phyloP scores from a whole-genome alignment of 345 rosid genomes.

The Rhodamnia rubescens region DNA sequence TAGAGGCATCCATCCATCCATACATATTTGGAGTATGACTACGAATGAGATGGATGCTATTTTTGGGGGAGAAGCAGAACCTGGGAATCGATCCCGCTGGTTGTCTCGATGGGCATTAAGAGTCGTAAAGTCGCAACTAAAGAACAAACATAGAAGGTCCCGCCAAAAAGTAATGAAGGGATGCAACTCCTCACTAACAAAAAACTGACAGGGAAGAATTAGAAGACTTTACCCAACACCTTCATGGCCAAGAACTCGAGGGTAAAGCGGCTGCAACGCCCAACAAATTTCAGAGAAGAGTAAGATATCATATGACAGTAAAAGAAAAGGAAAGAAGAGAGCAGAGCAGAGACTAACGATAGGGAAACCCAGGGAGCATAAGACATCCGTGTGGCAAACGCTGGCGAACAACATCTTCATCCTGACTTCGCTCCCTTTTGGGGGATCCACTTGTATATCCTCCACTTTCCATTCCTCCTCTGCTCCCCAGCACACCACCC shows the following conservation, averaged over 20 bases:
- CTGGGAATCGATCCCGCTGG: too few species aligned
- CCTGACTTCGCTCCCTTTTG: slow-evolving; percentile 49
- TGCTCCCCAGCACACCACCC: slow-evolving; percentile 46
- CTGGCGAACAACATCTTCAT: slow-evolving; percentile 55
- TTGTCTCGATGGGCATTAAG: too few species aligned
- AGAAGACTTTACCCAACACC: slow-evolving; percentile 49
- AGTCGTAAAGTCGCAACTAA: neutral
- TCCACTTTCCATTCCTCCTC: slow-evolving; percentile 40
- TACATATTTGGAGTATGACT: too few species aligned
- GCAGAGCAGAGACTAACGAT: slow-evolving; percentile 1
- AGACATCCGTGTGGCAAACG: slow-evolving; percentile 51
- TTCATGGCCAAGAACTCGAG: slow-evolving; percentile 71
- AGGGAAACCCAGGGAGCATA: slow-evolving; percentile 15
- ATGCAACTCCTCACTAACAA: neutral
- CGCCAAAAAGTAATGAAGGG: neutral
- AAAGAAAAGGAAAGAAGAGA: neutral
- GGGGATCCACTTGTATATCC: slow-evolving; percentile 59
- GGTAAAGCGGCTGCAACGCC: slow-evolving; percentile 29
- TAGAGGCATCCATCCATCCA: too few species aligned
- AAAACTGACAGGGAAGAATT: neutral
- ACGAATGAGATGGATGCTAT: too few species aligned
- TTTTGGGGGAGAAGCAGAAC: too few species aligned
- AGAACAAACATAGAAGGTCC: neutral
- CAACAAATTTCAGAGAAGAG: neutral
- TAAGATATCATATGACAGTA: neutral